Conservation (phyloP, 2,329 filamentous ascomycete genomes). For the Epichloe brachyelytri region DNA sequence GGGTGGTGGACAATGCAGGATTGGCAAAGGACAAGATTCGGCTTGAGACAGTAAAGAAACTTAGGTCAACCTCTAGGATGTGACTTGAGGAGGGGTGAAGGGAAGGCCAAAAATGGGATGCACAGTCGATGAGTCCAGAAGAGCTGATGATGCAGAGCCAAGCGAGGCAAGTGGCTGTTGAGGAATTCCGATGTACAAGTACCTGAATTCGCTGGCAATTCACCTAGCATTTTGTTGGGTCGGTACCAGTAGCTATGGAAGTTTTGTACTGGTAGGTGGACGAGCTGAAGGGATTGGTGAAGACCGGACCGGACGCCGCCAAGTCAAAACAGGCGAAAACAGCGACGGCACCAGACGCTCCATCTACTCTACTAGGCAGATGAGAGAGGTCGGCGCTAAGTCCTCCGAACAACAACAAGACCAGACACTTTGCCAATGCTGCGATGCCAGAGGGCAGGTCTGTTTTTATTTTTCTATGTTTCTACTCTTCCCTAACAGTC, state of each 20-base stretch:
- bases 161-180: not conserved
- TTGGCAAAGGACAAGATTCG: not conserved
- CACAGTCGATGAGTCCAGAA: not conserved
- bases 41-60: not conserved
- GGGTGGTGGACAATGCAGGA: not conserved
- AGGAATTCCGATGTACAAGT: not conserved
- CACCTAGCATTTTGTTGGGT: not conserved
- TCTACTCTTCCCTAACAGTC: too few relatives aligned
- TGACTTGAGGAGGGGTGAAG: not conserved
- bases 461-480: too few relatives aligned
- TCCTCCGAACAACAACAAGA: too few relatives aligned
- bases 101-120: not conserved
- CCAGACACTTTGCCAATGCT: too few relatives aligned
- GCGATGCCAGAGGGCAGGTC: too few relatives aligned
- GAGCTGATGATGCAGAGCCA: constrained; percentile 1
- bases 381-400: too few relatives aligned
- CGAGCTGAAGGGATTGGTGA: not conserved
- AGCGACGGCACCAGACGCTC: too few relatives aligned
- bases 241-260: not conserved
- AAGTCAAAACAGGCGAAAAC: not conserved
- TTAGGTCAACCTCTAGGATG: not conserved
- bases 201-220: not conserved
- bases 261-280: not conserved
- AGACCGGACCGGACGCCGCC: not conserved
- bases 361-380: too few relatives aligned